phyloP scores from a whole-genome alignment of 1,139 yeast species.

The Saccharomycopsis crataegensis region DNA sequence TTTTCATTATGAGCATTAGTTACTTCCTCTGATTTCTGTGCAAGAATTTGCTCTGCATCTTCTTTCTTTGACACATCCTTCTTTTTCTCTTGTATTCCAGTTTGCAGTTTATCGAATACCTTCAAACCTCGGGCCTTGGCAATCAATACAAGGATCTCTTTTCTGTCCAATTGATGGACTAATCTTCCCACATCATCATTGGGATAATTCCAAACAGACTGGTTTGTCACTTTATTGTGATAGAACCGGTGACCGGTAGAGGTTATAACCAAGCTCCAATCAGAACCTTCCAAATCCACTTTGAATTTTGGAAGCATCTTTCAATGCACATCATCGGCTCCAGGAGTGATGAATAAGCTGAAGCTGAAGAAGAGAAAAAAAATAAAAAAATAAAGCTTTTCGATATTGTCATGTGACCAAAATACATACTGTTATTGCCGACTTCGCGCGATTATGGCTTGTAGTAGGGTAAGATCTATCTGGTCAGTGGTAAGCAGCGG shows the following conservation, averaged over 20 bases:
- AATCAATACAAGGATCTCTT: slow-evolving; percentile 31
- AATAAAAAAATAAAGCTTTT: too few species aligned
- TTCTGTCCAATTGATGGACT: slow-evolving; percentile 29
- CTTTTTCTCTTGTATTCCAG: slow-evolving; percentile 9
- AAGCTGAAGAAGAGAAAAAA: too few species aligned
- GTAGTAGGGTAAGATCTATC: too few species aligned
- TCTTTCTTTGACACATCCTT: slow-evolving; percentile 17
- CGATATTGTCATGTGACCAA: too few species aligned
- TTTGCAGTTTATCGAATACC: slow-evolving; percentile 9
- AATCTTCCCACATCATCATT: slow-evolving; percentile 29
- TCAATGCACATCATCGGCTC: not conserved
- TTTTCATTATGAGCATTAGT: slow-evolving; percentile 19
- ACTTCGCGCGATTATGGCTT: too few species aligned
- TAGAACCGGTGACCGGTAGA: slow-evolving; percentile 40
- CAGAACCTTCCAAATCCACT: slow-evolving; percentile 18
- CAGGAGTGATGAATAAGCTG: too few species aligned
- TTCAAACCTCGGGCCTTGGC: slow-evolving; percentile 40
- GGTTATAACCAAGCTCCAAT: slow-evolving; percentile 39
- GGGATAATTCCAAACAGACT: slow-evolving; percentile 32
- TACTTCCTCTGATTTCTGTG: not conserved
- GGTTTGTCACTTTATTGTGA: slow-evolving; percentile 28
- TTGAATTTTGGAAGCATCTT: slow-evolving; percentile 12
- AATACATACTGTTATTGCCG: too few species aligned
- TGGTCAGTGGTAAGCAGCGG: too few species aligned
- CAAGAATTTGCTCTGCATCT: slow-evolving; percentile 8